These are phyloP conservation scores for Dothideomycetes sp. DNA, from an alignment of 2,329 filamentous ascomycete genomes.

Conservation along the genomic window DNA sequence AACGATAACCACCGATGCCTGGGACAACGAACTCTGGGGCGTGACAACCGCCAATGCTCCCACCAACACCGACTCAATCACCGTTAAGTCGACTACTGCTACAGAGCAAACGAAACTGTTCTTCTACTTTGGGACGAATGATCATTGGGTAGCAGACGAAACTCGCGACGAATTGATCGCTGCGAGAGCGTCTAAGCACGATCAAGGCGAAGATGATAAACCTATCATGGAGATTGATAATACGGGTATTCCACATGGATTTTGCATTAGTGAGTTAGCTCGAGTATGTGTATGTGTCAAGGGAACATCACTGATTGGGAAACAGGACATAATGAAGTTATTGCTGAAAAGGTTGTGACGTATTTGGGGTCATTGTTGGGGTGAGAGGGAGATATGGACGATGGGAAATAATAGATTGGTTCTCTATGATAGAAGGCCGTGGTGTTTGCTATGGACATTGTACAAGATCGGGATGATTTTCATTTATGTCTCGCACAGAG, in stretches of 20 bases:
- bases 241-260: slow-evolving; percentile 48
- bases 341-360: too few species aligned
- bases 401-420: too few species aligned
- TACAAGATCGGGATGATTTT: too few species aligned
- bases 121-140: slow-evolving; percentile 51
- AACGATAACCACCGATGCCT: slow-evolving; percentile 47
- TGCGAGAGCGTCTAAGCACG: slow-evolving; percentile 27
- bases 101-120: slow-evolving; percentile 36
- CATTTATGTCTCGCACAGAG: too few species aligned
- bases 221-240: slow-evolving; percentile 48
- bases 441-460: too few species aligned
- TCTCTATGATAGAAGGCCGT: too few species aligned
- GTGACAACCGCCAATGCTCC: slow-evolving; percentile 19
- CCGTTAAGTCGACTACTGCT: neutral
- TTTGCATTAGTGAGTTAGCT: slow-evolving; percentile 47
- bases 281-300: too few species aligned
- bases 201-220: slow-evolving; percentile 30
- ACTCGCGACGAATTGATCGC: slow-evolving; percentile 48
- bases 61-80: neutral
- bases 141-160: slow-evolving; percentile 53
- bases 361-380: too few species aligned
- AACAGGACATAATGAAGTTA: too few species aligned
- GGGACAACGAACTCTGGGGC: slow-evolving; percentile 53
- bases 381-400: too few species aligned
- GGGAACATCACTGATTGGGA: too few species aligned